These are phyloP conservation scores for Onygenales sp. DNA, from an alignment of 2,329 filamentous ascomycete genomes.

Conservation along the genomic window DNA sequence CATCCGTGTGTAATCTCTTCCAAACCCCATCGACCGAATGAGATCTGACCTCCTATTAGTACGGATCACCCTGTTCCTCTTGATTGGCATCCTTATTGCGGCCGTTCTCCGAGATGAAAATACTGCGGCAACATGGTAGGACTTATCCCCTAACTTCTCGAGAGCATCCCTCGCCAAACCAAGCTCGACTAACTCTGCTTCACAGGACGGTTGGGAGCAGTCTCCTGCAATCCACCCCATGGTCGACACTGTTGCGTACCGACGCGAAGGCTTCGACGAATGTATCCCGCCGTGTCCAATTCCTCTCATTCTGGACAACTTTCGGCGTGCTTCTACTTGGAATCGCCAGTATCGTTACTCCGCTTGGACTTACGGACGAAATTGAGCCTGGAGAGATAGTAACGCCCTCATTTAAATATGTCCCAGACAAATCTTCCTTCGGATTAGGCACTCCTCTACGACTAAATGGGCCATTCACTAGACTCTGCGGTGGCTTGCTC, in stretches of 20 bases:
- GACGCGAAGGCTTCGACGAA: not conserved
- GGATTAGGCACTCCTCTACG: constrained; percentile 25
- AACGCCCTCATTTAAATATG: constrained; percentile 21
- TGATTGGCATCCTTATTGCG: not conserved
- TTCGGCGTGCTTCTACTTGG: constrained; percentile 20
- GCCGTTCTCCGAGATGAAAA: not conserved
- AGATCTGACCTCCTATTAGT: not conserved
- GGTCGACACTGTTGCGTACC: not conserved
- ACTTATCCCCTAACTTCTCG: not conserved
- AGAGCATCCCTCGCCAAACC: not conserved
- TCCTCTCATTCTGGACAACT: constrained; percentile 10
- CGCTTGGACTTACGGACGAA: constrained; percentile 29
- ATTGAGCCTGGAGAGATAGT: constrained; percentile 7
- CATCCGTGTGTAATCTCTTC: not conserved
- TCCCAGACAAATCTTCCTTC: constrained; percentile 24
- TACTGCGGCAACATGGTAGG: not conserved
- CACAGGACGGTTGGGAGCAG: not conserved
- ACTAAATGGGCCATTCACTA: constrained; percentile 14
- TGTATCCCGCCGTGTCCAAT: not conserved
- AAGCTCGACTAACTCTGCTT: not conserved
- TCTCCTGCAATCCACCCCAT: not conserved
- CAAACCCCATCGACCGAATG: not conserved
- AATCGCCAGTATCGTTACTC: constrained; percentile 30
- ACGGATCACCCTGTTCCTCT: not conserved
- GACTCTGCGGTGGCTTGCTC: constrained; percentile 15